Evolutionary conservation across 768 basidiomycete genomes (phyloP).

Genomic region (Lactarius sp.): DNA sequence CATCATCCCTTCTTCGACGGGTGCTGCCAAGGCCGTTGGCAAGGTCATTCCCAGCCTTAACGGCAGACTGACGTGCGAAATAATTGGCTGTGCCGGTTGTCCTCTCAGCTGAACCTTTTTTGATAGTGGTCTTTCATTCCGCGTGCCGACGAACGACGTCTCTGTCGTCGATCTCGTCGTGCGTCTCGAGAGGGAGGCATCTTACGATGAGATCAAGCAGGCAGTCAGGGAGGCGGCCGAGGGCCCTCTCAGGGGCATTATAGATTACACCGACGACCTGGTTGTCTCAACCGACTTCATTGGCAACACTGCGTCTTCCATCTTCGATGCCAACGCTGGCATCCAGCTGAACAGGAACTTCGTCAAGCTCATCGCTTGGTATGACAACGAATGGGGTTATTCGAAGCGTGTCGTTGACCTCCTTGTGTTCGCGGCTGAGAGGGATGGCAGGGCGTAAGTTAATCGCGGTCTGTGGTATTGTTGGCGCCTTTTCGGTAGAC

Average conservation of each 20-base stretch:
- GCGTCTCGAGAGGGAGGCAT: slow-evolving; percentile 78
- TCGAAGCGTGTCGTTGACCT: slow-evolving; percentile 90
- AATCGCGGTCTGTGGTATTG: background rate
- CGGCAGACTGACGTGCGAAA: slow-evolving; percentile 90
- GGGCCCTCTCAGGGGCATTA: slow-evolving; percentile 62
- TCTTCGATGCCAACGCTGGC: slow-evolving; percentile 92
- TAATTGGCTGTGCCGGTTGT: background rate
- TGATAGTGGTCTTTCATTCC: slow-evolving; percentile 86
- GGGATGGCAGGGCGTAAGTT: slow-evolving; percentile 44
- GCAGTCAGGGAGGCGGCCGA: slow-evolving; percentile 76
- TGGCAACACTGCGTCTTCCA: slow-evolving; percentile 71
- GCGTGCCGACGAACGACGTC: slow-evolving; percentile 93
- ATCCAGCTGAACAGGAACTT: slow-evolving; percentile 90
- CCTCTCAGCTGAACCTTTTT: slow-evolving; percentile 12
- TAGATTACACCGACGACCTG: slow-evolving; percentile 89
- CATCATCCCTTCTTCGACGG: slow-evolving; percentile 99
- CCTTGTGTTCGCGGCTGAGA: slow-evolving; percentile 70
- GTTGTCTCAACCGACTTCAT: slow-evolving; percentile 95
- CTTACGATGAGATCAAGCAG: slow-evolving; percentile 89
- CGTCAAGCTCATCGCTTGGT: slow-evolving; percentile 96
- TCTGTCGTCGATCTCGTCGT: slow-evolving; percentile 98
- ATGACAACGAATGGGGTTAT: slow-evolving; percentile 95
- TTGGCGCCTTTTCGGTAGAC: slow-evolving; percentile 6
- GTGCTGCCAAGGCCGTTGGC: slow-evolving; percentile 98
- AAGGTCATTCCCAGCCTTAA: slow-evolving; percentile 96